Percentiles rank a stretch among this genome's conserved stretches.
Conservation (phyloP, 352 stramenopile genomes). For the Phytophthora citricola region DNA sequence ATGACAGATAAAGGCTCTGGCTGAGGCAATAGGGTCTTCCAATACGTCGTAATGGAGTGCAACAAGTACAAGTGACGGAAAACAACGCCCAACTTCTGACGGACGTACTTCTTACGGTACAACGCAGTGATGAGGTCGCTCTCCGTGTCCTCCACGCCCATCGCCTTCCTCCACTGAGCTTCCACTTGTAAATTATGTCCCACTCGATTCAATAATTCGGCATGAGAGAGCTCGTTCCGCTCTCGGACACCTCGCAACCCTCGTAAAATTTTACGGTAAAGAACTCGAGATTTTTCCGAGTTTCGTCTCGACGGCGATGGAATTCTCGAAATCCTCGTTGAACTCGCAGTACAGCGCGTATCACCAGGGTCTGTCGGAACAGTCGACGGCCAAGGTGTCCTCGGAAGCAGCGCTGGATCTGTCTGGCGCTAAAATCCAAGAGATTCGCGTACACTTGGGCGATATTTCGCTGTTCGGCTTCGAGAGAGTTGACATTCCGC, state of each 20-base stretch:
- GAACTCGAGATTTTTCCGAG: constrained; percentile 40
- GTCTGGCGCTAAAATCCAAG: constrained; percentile 44
- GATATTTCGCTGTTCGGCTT: constrained; percentile 37
- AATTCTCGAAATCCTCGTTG: constrained; percentile 55
- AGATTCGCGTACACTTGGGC: constrained; percentile 30
- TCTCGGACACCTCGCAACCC: constrained; percentile 49
- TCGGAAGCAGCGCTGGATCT: constrained; percentile 91
- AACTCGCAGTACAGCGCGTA: constrained; percentile 54
- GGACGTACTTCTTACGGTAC: constrained; percentile 71
- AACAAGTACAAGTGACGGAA: constrained; percentile 43
- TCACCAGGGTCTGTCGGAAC: constrained; percentile 42
- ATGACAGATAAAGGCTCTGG: not conserved
- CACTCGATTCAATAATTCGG: constrained; percentile 61
- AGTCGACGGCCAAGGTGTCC: constrained; percentile 75
- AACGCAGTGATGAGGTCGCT: constrained; percentile 60
- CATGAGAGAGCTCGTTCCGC: constrained; percentile 51
- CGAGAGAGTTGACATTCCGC: constrained; percentile 29
- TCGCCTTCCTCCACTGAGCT: constrained; percentile 67
- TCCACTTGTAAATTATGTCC: constrained; percentile 74
- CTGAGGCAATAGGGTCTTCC: constrained; percentile 37
- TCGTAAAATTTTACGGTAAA: constrained; percentile 61
- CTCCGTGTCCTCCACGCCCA: constrained; percentile 66
- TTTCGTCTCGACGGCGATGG: constrained; percentile 35
- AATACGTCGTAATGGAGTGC: constrained; percentile 45
- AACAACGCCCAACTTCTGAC: constrained; percentile 38